These are phyloP conservation scores for Rhododendron mucronatum DNA, from an alignment of 148 eudicot species.

Conservation along the genomic window DNA sequence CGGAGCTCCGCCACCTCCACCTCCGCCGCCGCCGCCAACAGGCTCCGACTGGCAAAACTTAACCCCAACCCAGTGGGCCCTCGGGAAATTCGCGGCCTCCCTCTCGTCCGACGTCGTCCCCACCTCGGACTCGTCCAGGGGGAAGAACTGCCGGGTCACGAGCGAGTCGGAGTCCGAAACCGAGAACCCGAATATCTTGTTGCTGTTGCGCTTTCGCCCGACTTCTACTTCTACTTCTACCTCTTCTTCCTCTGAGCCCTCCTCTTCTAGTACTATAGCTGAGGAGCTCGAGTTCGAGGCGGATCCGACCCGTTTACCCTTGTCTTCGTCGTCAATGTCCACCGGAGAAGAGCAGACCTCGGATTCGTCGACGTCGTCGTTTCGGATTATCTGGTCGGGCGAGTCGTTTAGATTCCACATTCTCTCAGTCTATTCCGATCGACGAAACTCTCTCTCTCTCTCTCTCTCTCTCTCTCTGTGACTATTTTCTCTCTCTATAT, in stretches of 20 bases:
- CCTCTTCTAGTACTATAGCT: conserved; percentile 29
- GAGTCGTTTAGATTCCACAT: conserved; percentile 97
- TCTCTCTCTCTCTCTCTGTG: background rate
- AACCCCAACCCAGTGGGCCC: conserved; percentile 88
- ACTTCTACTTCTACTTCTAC: conserved; percentile 10
- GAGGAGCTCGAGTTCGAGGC: conserved; percentile 69
- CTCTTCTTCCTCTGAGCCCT: conserved; percentile 37
- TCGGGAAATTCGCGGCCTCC: conserved; percentile 29
- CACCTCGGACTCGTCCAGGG: conserved; percentile 34
- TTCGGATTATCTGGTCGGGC: conserved; percentile 36
- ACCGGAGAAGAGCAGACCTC: conserved; percentile 48
- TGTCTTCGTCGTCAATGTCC: conserved; percentile 35
- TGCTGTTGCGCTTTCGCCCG: conserved; percentile 13
- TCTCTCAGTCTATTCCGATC: conserved; percentile 3
- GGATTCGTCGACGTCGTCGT: conserved; percentile 38
- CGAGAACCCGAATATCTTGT: conserved; percentile 66
- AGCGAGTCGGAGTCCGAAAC: conserved; percentile 31
- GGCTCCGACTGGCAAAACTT: conserved; percentile 47
- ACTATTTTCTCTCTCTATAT: conserved; percentile 11
- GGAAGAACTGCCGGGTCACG: conserved; percentile 88
- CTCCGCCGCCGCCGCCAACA: conserved; percentile 18
- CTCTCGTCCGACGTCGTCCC: conserved; percentile 13
- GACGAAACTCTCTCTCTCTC: background rate
- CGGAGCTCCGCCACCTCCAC: conserved; percentile 37
- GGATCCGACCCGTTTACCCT: conserved; percentile 52